Conservation (phyloP, 202 grass and related monocot species). For the Thinopyrum obtusiflorum region DNA sequence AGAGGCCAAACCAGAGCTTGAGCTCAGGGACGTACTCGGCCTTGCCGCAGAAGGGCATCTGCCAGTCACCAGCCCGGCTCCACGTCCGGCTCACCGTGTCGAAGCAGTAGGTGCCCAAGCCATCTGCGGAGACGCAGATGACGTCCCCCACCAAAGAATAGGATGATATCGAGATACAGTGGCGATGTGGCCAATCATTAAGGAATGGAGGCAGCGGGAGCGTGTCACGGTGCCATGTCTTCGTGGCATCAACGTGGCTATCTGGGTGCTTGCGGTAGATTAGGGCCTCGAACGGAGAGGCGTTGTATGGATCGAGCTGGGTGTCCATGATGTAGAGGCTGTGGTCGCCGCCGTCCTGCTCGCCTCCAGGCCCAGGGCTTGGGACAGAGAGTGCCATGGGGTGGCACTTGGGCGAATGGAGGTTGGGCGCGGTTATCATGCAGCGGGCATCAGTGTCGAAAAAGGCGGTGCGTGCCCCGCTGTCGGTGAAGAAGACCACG, state of each 20-base stretch:
- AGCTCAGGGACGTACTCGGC: not conserved
- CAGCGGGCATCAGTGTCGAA: not conserved
- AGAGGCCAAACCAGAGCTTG: constrained; percentile 9
- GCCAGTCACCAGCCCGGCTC: not conserved
- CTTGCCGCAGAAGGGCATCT: not conserved
- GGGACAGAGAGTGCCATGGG: not conserved
- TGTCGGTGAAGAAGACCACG: not conserved
- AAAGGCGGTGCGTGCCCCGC: not conserved
- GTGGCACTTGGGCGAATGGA: not conserved
- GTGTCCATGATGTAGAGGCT: not conserved
- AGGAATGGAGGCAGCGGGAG: not conserved
- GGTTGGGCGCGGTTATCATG: not conserved
- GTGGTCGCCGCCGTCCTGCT: not conserved
- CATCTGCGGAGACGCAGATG: not conserved
- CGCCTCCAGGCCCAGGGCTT: not conserved
- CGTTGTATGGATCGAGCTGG: not conserved
- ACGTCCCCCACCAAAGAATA: not conserved
- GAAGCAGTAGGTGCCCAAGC: not conserved
- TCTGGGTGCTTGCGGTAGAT: not conserved
- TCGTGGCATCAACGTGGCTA: too few relatives aligned
- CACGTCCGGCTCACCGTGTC: not conserved
- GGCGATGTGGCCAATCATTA: too few relatives aligned
- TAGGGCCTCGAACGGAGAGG: not conserved
- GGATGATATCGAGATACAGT: not conserved
- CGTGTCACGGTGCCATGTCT: not conserved